A percentile compares a stretch with the other conserved stretches of the same genome.
Evolutionary conservation across 2,329 filamentous ascomycete species (phyloP).

Genomic region (Botryotinia narcissicola): DNA sequence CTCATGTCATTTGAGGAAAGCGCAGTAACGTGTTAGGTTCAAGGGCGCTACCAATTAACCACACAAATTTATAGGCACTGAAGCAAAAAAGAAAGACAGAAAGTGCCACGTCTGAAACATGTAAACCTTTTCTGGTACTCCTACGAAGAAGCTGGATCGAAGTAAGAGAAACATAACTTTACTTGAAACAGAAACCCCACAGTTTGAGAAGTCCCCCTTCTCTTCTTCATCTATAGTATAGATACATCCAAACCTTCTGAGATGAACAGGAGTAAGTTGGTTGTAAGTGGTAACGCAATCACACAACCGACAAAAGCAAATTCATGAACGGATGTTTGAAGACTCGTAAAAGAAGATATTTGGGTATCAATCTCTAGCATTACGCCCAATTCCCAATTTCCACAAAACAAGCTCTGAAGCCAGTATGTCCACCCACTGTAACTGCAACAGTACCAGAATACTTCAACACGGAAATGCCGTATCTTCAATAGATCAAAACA

Average conservation of each 20-base stretch:
- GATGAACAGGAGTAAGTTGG: neutral
- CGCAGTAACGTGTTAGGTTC: neutral
- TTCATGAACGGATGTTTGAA: neutral
- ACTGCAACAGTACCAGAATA: neutral
- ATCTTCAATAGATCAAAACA: neutral
- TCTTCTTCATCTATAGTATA: neutral
- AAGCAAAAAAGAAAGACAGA: neutral
- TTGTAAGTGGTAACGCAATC: neutral
- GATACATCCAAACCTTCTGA: neutral
- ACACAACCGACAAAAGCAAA: neutral
- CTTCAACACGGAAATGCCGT: neutral
- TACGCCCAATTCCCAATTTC: neutral
- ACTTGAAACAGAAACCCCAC: constrained; percentile 1
- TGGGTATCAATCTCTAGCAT: neutral
- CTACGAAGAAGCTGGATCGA: neutral
- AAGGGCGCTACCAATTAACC: neutral
- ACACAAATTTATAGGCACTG: neutral
- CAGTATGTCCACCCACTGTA: neutral
- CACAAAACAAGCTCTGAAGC: neutral
- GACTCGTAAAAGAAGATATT: neutral
- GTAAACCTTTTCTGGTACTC: neutral
- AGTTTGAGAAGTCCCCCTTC: neutral
- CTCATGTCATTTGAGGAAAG: neutral
- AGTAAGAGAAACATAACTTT: neutral
- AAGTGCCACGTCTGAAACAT: constrained; percentile 10